A percentile compares a stretch with the other conserved stretches of the same genome.
These are phyloP conservation scores for Erysimum cheiranthoides DNA, from an alignment of 345 rosid genomes.

Conservation along the genomic window DNA sequence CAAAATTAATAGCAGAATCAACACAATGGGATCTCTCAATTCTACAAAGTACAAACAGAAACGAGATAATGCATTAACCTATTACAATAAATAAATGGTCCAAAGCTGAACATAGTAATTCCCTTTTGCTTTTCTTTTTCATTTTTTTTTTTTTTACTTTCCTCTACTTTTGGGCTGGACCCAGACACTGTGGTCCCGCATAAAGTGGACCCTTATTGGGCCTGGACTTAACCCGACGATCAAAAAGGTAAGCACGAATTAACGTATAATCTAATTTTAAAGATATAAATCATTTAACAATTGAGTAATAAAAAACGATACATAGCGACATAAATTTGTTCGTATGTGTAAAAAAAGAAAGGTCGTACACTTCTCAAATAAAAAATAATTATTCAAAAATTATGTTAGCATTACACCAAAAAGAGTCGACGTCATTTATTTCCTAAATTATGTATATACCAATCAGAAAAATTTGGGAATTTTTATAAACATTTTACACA, in stretches of 20 bases:
- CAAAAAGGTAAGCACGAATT: slow-evolving; percentile 16
- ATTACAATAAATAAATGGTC: slow-evolving; percentile 33
- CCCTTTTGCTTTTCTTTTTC: slow-evolving; percentile 28
- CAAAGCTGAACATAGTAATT: slow-evolving; percentile 21
- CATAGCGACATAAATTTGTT: background rate
- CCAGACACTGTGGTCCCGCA: slow-evolving; percentile 37
- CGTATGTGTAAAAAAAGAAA: background rate
- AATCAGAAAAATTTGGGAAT: background rate
- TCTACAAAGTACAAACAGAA: slow-evolving; percentile 12
- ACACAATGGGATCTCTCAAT: slow-evolving; percentile 10
- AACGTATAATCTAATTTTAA: background rate
- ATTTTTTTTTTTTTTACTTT: slow-evolving; percentile 9
- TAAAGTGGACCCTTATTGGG: slow-evolving; percentile 27
- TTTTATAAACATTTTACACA: background rate
- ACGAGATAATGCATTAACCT: slow-evolving; percentile 16
- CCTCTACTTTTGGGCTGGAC: slow-evolving; percentile 42
- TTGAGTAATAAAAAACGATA: background rate
- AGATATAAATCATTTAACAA: too few species aligned
- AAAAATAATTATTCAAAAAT: background rate
- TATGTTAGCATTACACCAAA: slow-evolving; percentile 18
- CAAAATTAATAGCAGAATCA: slow-evolving; percentile 10
- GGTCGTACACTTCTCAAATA: background rate
- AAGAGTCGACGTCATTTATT: slow-evolving; percentile 27
- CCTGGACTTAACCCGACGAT: slow-evolving; percentile 25
- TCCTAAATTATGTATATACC: background rate